Base-by-base conservation (phyloP, 2,329 filamentous ascomycete genomes). In the Xylariaceae sp. region DNA sequence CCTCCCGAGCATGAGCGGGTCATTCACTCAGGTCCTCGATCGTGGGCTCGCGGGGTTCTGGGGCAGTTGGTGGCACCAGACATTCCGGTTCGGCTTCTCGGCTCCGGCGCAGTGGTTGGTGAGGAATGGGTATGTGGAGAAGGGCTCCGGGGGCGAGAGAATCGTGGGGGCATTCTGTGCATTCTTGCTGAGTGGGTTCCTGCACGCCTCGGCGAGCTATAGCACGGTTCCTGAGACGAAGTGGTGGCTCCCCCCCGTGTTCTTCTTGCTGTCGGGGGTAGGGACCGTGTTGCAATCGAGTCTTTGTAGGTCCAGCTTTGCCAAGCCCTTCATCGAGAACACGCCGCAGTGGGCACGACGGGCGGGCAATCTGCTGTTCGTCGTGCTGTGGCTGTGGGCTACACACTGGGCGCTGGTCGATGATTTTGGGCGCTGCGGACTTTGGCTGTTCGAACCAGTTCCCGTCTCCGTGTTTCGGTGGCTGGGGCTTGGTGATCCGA, bases 51-150 rank as follows among this genome's bases (percentile, higher is more conserved):
- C 78, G 1, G 90, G 89, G 1, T 85, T 84, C 65, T 97, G 91
- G 91, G 83, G 86, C 34, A 73, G 71, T 17, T 91, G 81, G 74
- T 96, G 91, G 91, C 91, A 97, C 62, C 90, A 96, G 64, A 83
- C 29, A 28, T 53, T 94, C 42, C 45, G 15, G 1, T 74, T 80
- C 41, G 79, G 77, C 3, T 89, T 89, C 54, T 65, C 77, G 30
- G 74, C 80, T 3, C 83, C 84, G 0, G 67, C 74, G 0, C 63
- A 62, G 2, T 77, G 68, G 54, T 53, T 84, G 42, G 60, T 63
- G 8, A 50, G 60, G 46, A 39, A 46, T 31, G 64, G 71, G 15
- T 59, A 69, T 51, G 37, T 79, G 12, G 44, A 52, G 48, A 47
- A 49, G 58, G 51, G 52, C 63, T 39, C 52, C 61, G 22, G 45